A percentile compares a stretch with the other conserved stretches of the same genome.
Evolutionary conservation across 2,329 filamentous ascomycete species (phyloP).

Genomic region (Xylaria hypoxylon): DNA sequence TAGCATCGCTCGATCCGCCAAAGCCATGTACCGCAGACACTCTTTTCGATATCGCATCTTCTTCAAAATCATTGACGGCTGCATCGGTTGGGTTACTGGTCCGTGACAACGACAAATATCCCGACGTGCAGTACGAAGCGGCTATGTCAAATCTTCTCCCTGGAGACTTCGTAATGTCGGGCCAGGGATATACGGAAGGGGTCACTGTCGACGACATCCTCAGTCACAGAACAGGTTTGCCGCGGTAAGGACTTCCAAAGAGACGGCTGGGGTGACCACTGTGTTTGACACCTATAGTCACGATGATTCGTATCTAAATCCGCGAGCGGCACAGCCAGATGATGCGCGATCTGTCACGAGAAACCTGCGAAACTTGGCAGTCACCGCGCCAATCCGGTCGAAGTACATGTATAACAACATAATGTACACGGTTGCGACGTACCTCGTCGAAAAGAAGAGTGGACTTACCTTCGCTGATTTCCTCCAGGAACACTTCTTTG

Average conservation of each 20-base stretch:
- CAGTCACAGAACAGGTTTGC: constrained; percentile 44
- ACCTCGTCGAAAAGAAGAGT: constrained; percentile 43
- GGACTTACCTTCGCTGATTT: constrained; percentile 40
- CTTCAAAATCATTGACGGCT: constrained; percentile 47
- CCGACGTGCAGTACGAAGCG: constrained; percentile 48
- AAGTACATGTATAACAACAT: constrained; percentile 43
- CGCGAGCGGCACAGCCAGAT: constrained; percentile 34
- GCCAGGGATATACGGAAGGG: constrained; percentile 39
- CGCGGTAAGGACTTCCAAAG: constrained; percentile 29
- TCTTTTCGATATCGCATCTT: constrained; percentile 49
- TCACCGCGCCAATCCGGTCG: constrained; percentile 39
- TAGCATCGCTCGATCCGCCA: constrained; percentile 45
- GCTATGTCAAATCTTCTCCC: constrained; percentile 44
- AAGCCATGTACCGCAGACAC: constrained; percentile 46
- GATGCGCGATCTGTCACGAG: constrained; percentile 41
- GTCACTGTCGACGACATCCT: constrained; percentile 46
- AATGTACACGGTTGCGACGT: constrained; percentile 44
- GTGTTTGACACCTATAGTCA: constrained; percentile 36
- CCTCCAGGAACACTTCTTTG: constrained; percentile 42
- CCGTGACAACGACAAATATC: constrained; percentile 47
- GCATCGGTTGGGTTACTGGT: constrained; percentile 48
- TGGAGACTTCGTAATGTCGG: constrained; percentile 45
- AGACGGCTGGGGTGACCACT: not conserved
- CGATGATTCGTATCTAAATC: constrained; percentile 38
- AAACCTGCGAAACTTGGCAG: constrained; percentile 42